Conservation (phyloP, 2,329 filamentous ascomycete species). For the Acarospora socialis region DNA sequence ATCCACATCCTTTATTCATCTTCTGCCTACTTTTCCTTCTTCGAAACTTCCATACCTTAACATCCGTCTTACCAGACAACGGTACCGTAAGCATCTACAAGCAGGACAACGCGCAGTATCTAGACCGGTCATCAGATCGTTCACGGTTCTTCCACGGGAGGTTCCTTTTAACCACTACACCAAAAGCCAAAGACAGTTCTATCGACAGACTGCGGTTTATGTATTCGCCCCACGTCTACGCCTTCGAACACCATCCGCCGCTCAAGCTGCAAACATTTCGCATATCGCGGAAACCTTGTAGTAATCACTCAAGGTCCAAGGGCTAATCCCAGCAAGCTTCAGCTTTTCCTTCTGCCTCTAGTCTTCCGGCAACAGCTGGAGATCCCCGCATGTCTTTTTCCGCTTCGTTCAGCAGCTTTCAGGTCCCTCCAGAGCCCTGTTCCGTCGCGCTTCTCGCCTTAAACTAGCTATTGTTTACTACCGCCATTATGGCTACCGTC, state of each 20-base stretch:
- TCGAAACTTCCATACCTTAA: too few relatives aligned
- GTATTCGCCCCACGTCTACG: slow-evolving; percentile 95
- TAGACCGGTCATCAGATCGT: too few relatives aligned
- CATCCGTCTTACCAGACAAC: too few relatives aligned
- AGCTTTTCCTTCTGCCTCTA: slow-evolving; percentile 16
- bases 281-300: slow-evolving; percentile 88
- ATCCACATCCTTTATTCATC: too few relatives aligned
- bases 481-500: slow-evolving; percentile 82
- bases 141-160: too few relatives aligned
- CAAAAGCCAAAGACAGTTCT: slow-evolving; percentile 19
- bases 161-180: background rate
- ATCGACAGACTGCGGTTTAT: slow-evolving; percentile 56
- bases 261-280: slow-evolving; percentile 95
- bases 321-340: slow-evolving; percentile 54
- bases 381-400: slow-evolving; percentile 46
- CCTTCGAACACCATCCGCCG: slow-evolving; percentile 87
- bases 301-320: slow-evolving; percentile 77
- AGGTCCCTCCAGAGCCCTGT: slow-evolving; percentile 31
- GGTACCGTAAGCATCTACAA: too few relatives aligned
- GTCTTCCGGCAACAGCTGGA: slow-evolving; percentile 10
- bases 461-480: too few relatives aligned
- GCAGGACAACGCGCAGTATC: too few relatives aligned
- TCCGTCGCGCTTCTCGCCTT: slow-evolving; percentile 19
- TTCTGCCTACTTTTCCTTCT: too few relatives aligned
- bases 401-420: slow-evolving; percentile 22